Base-by-base conservation (phyloP, 345 rosid genomes). In the Rhodomyrtus tomentosa region DNA sequence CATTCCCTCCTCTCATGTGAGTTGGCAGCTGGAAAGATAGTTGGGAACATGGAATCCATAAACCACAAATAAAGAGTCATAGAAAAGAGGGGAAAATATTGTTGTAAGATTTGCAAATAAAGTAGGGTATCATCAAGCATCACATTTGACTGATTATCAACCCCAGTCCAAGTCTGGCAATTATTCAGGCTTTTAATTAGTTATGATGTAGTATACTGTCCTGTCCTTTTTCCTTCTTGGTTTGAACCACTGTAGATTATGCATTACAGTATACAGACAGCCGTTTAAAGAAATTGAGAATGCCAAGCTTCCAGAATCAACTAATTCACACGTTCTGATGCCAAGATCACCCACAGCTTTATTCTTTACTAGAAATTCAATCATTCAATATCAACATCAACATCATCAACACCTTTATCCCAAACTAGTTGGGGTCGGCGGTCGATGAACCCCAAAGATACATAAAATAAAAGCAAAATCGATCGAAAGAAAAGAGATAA, bases 1-100 rank as follows among this genome's bases (percentile, higher is more conserved):
- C 98, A 87, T 95, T 96, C 62, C 99, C 99, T 32, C 98, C 98
- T 29, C 85, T 90, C 98, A 96, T 93, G 91, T 91, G 94, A 74
- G 92, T 91, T 55, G 98, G 98, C 58, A 96, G 96, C 98, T 94
- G 91, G 90, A 86, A 91, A 62, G 84, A 45, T 55, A 38, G 38
- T 87, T 29, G 52, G 12, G 29, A 1, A 3, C 50, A 27, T 24
- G 27, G 22, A 72, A 56, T n/a, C 10, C 14, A 13, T 29, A 18
- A 58, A 25, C 55, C 48, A 50, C 54, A 54, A 51, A 51, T 29
- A 51, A 52, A 52, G 12, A 5, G 21, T 7, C 4, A 81, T 51
- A 12, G 3, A 3, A 54, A 22, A 54, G 25, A 53, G 56, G 14
- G 5, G 56, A 7, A 54, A 25, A 55, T 24, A 25, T 6, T 55